Evolutionary conservation across 768 basidiomycete genomes (phyloP).

Genomic region (Panaeolus cyanescens): DNA sequence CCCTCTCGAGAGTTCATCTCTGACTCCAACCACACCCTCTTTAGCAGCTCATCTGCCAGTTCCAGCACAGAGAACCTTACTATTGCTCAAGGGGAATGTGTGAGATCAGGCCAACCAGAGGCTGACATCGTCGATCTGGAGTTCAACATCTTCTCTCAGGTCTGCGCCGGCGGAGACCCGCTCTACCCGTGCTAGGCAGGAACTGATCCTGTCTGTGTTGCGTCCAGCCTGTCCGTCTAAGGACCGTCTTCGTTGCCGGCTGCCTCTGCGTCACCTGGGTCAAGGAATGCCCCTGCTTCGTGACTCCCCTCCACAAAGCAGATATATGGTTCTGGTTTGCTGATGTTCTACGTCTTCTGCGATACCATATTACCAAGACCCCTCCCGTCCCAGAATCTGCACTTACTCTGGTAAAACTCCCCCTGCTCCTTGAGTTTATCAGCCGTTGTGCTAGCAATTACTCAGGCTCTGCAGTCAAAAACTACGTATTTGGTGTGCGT

Average conservation of each 20-base stretch:
- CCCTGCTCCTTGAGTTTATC: constrained; percentile 21
- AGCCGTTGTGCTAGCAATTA: constrained; percentile 24
- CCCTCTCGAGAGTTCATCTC: constrained; percentile 10
- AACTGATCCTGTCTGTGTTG: not conserved
- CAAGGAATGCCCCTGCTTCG: not conserved
- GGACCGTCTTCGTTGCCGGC: constrained; percentile 20
- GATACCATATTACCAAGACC: not conserved
- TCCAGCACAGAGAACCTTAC: too few relatives aligned
- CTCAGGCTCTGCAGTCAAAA: constrained; percentile 24
- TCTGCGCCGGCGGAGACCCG: too few relatives aligned
- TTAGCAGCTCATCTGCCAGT: too few relatives aligned
- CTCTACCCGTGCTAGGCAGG: too few relatives aligned
- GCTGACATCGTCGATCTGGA: constrained; percentile 13
- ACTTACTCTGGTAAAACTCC: constrained; percentile 17
- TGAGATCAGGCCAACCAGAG: too few relatives aligned
- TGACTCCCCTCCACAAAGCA: constrained; percentile 12
- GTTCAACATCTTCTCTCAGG: not conserved
- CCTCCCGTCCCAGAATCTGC: constrained; percentile 21
- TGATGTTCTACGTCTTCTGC: constrained; percentile 7
- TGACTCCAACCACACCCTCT: too few relatives aligned
- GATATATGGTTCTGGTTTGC: constrained; percentile 3
- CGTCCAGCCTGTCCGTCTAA: constrained; percentile 20
- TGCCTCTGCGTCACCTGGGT: not conserved
- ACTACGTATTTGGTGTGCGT: constrained; percentile 27
- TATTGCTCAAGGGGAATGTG: too few relatives aligned